Percentiles rank a stretch among this genome's conserved stretches.
Evolutionary conservation across 2,329 filamentous ascomycete species (phyloP).

Genomic region (Zymoseptoria pseudotritici): DNA sequence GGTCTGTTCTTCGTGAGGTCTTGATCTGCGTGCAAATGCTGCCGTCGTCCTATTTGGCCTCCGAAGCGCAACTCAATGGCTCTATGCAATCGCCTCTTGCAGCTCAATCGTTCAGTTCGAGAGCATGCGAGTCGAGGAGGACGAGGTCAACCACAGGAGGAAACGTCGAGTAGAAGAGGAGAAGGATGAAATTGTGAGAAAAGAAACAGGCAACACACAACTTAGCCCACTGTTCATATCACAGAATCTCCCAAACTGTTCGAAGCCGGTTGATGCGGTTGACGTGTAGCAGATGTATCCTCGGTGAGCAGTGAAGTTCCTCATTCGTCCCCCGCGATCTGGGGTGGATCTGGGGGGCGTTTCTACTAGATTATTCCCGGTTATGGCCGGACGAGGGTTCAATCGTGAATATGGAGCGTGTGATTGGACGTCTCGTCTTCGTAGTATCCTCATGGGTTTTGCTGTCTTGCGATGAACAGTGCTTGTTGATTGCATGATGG

Average conservation of each 20-base stretch:
- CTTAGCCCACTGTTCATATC: not conserved
- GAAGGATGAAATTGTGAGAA: not conserved
- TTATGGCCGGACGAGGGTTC: not conserved
- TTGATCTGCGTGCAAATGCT: not conserved
- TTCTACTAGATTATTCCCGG: not conserved
- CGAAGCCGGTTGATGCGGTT: not conserved
- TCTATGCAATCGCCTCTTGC: not conserved
- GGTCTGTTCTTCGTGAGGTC: not conserved
- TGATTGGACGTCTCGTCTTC: not conserved
- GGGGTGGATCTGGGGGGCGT: not conserved
- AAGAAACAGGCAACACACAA: not conserved
- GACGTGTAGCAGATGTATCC: slow-evolving; percentile 5
- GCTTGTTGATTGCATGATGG: too few species aligned
- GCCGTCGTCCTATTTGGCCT: not conserved
- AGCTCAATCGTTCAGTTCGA: not conserved
- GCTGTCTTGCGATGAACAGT: not conserved
- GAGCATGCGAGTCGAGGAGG: not conserved
- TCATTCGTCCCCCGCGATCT: not conserved
- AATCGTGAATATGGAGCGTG: not conserved
- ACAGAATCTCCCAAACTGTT: not conserved
- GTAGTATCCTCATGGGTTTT: not conserved
- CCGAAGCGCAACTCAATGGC: not conserved
- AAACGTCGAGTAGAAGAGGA: not conserved
- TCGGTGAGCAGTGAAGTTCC: slow-evolving; percentile 1
- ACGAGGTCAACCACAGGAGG: not conserved